Evolutionary conservation across 805 yeast genomes (phyloP).

Genomic region (Priceomyces haplophilus): DNA sequence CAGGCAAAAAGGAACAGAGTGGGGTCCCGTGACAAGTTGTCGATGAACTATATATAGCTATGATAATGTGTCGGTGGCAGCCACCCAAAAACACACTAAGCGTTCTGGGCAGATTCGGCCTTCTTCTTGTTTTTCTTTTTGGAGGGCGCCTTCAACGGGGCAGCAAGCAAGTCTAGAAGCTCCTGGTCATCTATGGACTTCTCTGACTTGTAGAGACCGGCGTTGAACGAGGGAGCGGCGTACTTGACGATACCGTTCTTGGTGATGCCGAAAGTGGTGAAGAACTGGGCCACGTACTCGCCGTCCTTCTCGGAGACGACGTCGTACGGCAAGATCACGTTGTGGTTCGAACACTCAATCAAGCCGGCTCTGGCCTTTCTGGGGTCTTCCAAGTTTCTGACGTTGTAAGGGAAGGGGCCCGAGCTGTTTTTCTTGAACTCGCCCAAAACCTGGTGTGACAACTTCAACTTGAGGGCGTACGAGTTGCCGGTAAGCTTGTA

Average conservation of each 20-base stretch:
- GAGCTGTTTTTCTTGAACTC: slow-evolving; percentile 66
- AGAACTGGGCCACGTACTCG: slow-evolving; percentile 65
- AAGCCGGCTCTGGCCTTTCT: slow-evolving; percentile 72
- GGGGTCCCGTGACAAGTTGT: background rate
- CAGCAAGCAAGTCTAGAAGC: slow-evolving; percentile 42
- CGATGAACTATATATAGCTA: background rate
- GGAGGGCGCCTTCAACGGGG: slow-evolving; percentile 50
- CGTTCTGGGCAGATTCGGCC: background rate
- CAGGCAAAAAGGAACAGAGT: too few species aligned
- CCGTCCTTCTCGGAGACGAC: slow-evolving; percentile 65
- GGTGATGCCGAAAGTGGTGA: slow-evolving; percentile 73
- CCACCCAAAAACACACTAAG: too few species aligned
- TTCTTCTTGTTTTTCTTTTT: slow-evolving; percentile 42
- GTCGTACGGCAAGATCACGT: slow-evolving; percentile 65
- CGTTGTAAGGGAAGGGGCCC: slow-evolving; percentile 62
- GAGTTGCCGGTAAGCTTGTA: slow-evolving; percentile 69
- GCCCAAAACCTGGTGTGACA: slow-evolving; percentile 62
- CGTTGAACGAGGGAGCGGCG: slow-evolving; percentile 53
- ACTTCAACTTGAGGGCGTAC: slow-evolving; percentile 66
- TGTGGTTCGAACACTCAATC: slow-evolving; percentile 67
- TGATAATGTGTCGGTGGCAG: too few species aligned
- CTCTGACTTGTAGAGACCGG: slow-evolving; percentile 49
- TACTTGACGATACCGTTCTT: slow-evolving; percentile 67
- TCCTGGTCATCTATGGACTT: slow-evolving; percentile 54
- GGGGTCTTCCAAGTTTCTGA: slow-evolving; percentile 64